Conservation (phyloP, 2,329 filamentous ascomycete genomes). For the Microsporum canis region DNA sequence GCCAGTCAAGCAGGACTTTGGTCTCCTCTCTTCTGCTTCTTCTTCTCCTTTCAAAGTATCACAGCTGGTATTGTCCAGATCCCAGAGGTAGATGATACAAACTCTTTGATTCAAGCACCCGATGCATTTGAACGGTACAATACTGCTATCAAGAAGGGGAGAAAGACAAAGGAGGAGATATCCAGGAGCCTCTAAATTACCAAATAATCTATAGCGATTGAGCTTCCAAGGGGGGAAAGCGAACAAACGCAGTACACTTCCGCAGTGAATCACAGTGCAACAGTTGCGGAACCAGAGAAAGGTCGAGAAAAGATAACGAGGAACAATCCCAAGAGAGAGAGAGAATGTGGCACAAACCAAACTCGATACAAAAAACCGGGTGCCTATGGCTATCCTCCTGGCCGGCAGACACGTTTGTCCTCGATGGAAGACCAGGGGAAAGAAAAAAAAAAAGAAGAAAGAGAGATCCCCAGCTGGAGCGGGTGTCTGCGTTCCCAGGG, state of each 20-base stretch:
- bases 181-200: neutral
- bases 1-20: no score
- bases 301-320: neutral
- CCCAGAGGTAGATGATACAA: neutral
- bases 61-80: neutral
- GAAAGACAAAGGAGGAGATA: neutral
- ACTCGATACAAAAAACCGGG: neutral
- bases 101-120: neutral
- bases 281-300: neutral
- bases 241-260: neutral
- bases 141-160: neutral
- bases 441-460: neutral
- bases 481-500: neutral
- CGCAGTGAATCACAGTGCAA: neutral
- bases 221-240: neutral
- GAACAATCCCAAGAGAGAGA: neutral
- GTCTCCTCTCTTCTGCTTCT: neutral
- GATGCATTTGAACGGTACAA: neutral
- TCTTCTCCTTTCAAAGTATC: neutral
- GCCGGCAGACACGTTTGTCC: neutral
- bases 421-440: neutral
- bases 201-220: neutral
- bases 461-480: neutral
- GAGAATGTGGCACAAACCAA: constrained; percentile 1
- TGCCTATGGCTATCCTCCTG: neutral